Evolutionary conservation across 371 early-diverging fungal genomes (phyloP), one percentile per base, ranked within the genome.

Genomic region (Basidiobolus meristosporus): DNA sequence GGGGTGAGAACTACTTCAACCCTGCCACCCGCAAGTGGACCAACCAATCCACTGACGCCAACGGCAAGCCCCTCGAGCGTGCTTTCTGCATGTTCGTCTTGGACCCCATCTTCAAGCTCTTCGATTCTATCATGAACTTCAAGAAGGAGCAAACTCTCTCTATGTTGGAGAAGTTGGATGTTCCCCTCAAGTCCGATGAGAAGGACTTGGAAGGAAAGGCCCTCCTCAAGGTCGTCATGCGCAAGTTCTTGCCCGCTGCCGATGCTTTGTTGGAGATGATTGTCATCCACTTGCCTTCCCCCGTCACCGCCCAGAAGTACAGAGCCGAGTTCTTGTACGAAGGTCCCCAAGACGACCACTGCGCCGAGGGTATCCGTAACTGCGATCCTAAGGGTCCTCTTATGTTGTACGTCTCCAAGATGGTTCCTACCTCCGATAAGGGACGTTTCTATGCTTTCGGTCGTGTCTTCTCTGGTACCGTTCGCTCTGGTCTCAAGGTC

Each of bases 371-470:
- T 60, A 98, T 99, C 62, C 62, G 65, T 43, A 61, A 74, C 56
- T 90, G 89, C 63, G 85, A 95, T 63, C 85, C 91, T 57, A 79
- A 85, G 33, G 98, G 76, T 54, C 98, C 99, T 36, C 88, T 98
- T 46, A 93, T 98, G 90, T 69, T 98, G 64, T 98, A 98, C 83
- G 82, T 99, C 59, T 62, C 98, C 65, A 98, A 98, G 88, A 98
- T 99, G 98, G 96, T 98, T 47, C 98, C 99, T 44, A 96, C 97
- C 52, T 87, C 90, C 57, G 95, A 91, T 68, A 89, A 93, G 77
- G 97, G 97, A 58, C 88, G 98, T 63, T 99, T 98, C 88, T 97
- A 92, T 68, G 99, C 99, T 47, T 96, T 99, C 70, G 99, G 98
- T 62, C 90, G 99, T 83, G 98, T 99, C 60, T 98, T 98, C 82